phyloP scores from a whole-genome alignment of 441 rosid genomes.

The Bocquillonia castaneifolia region DNA sequence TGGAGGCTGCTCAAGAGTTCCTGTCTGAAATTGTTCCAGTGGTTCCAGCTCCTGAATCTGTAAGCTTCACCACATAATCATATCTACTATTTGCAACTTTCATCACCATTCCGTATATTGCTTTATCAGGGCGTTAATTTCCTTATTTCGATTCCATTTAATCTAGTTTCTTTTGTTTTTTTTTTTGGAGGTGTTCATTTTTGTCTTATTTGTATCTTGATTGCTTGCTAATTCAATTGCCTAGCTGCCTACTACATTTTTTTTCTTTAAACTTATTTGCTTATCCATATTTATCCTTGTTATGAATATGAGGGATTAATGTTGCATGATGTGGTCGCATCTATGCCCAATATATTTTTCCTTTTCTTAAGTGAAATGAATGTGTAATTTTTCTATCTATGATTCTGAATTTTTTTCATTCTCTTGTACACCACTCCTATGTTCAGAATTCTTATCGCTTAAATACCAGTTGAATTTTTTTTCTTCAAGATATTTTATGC shows the following conservation, averaged over 20 bases:
- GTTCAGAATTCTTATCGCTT: neutral
- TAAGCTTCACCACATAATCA: conserved; percentile 35
- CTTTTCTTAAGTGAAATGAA: neutral
- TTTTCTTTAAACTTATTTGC: neutral
- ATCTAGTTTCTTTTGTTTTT: neutral
- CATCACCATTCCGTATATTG: conserved; percentile 7
- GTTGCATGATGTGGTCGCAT: neutral
- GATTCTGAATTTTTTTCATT: neutral
- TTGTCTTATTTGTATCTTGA: neutral
- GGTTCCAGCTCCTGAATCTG: conserved; percentile 44
- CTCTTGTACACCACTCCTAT: neutral
- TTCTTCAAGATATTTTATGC: neutral
- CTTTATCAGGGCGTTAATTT: conserved; percentile 4
- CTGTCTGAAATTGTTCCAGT: conserved; percentile 73
- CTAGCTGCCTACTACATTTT: neutral
- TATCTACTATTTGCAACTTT: conserved; percentile 9
- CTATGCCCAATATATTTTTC: neutral
- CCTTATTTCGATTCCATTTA: neutral
- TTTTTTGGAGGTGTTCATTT: neutral
- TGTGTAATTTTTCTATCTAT: neutral
- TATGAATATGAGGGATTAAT: neutral
- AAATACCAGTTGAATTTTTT: neutral
- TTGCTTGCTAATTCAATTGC: neutral
- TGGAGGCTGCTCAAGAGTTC: conserved; percentile 98
- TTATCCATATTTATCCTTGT: neutral